Conservation (phyloP, 805 yeast genomes). For the Candida methanosorbosa region DNA sequence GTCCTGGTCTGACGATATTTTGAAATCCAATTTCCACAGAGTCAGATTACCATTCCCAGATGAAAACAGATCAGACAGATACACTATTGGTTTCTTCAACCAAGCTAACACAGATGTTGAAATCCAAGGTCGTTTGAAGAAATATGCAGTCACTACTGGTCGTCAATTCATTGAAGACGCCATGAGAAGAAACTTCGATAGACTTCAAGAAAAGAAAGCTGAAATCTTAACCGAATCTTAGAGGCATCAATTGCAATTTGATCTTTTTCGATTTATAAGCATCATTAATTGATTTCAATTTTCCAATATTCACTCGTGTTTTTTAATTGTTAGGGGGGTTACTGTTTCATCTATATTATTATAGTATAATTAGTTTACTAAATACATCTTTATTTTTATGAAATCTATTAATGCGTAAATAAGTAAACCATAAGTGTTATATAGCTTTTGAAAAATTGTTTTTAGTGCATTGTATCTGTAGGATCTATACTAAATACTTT, state of each 20-base stretch:
- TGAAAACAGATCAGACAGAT: slow-evolving; percentile 23
- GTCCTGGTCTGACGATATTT: slow-evolving; percentile 28
- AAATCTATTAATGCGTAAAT: too few species aligned
- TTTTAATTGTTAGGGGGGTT: too few species aligned
- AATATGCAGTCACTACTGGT: slow-evolving; percentile 22
- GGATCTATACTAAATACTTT: slow-evolving; percentile 33
- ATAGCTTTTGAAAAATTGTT: too few species aligned
- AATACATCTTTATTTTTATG: too few species aligned
- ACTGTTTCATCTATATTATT: too few species aligned
- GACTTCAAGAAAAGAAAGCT: slow-evolving; percentile 3
- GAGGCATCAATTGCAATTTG: neutral
- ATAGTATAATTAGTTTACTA: neutral
- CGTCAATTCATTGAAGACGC: slow-evolving; percentile 24
- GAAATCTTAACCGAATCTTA: neutral
- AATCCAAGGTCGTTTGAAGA: slow-evolving; percentile 20
- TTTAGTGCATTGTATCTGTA: slow-evolving; percentile 5
- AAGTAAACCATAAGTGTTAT: neutral
- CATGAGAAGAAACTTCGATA: slow-evolving; percentile 23
- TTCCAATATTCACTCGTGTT: too few species aligned
- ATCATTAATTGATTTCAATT: too few species aligned
- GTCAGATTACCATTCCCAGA: slow-evolving; percentile 21
- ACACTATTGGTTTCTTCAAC: slow-evolving; percentile 26
- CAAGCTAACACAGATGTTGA: slow-evolving; percentile 26
- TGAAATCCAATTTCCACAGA: slow-evolving; percentile 27
- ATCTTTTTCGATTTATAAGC: neutral